Evolutionary conservation across 1,284 basidiomycete species (phyloP).

Genomic region (Ganoderma meredithae): DNA sequence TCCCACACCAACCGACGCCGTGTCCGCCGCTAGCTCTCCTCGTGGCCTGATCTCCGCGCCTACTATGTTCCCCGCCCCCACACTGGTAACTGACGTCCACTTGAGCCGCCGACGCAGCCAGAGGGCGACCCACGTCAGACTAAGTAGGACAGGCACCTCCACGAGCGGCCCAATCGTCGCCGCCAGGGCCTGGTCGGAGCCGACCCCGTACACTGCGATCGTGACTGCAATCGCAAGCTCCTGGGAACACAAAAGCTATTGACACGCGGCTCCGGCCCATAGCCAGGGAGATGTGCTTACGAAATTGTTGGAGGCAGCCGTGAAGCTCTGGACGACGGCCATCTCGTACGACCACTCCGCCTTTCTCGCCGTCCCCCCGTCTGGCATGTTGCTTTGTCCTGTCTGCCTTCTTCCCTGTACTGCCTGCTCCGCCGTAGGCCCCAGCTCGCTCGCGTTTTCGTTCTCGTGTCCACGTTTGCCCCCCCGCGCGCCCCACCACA

Average conservation of each 20-base stretch:
- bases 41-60: neutral
- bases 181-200: conserved; percentile 78
- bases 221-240: conserved; percentile 88
- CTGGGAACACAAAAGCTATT: conserved; percentile 38
- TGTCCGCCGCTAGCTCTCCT: neutral
- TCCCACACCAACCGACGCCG: neutral
- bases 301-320: conserved; percentile 64
- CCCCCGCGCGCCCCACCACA: conserved; percentile 53
- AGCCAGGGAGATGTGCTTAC: conserved; percentile 41
- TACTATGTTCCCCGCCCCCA: neutral
- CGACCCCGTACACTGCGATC: conserved; percentile 80
- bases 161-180: conserved; percentile 83
- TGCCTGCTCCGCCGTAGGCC: conserved; percentile 4
- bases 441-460: neutral
- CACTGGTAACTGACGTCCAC: conserved; percentile 46
- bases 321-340: conserved; percentile 75
- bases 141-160: conserved; percentile 81
- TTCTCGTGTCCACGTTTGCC: neutral
- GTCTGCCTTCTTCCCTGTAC: conserved; percentile 21
- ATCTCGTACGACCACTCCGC: conserved; percentile 66
- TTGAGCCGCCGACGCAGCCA: conserved; percentile 54
- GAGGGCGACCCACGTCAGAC: conserved; percentile 76
- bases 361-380: conserved; percentile 16
- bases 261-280: too few relatives aligned
- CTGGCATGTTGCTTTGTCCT: neutral